Evolutionary conservation across 1,284 basidiomycete genomes (phyloP), one percentile per base, ranked within the genome.

Genomic region (Mycena citricolor): DNA sequence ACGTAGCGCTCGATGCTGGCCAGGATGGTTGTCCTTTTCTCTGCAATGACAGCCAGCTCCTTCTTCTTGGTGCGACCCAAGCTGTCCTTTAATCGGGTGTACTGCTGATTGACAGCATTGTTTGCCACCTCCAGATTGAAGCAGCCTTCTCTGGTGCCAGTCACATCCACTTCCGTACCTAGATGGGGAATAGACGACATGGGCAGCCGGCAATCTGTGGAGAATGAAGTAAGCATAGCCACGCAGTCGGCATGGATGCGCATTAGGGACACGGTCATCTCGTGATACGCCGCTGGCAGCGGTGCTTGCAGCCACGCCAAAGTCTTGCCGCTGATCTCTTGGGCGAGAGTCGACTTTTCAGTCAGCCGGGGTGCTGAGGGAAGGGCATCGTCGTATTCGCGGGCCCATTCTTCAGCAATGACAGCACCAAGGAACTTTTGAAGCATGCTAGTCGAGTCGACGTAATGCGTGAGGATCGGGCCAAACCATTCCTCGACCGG

Each of bases 351-450:
- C 13, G 81, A 84, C 26, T 57, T 56, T 20, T 83, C 76, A 21
- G 81, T 70, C 42, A 86, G 69, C 24, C 72, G 61, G 2, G 60
- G 54, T 10, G 62, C 43, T 16, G 68, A 49, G 4, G 61, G 19
- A 1, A 61, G 44, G 1, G 59, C 59, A 2, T 51, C 48, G 25
- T 74, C 72, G 48, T 78, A 73, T 43, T 77, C 71, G n/a, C 66
- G 68, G 11, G 94, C 90, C 97, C 95, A 99, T 69, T 98, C 92
- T 63, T 97, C 92, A 2, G 94, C 69, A 54, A 98, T 78, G 25
- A 91, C 80, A 4, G 90, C 84, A 3, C 86, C 73, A 22, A 99
- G 68, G 61, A 94, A 87, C 55, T 90, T 87, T 60, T 97, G 94
- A 17, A 98, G 77, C 72, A 97, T 95, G 56, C 90, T 94, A 1